Evolutionary conservation across 805 yeast species (phyloP).

Genomic region (Jamesozyma rosinii): DNA sequence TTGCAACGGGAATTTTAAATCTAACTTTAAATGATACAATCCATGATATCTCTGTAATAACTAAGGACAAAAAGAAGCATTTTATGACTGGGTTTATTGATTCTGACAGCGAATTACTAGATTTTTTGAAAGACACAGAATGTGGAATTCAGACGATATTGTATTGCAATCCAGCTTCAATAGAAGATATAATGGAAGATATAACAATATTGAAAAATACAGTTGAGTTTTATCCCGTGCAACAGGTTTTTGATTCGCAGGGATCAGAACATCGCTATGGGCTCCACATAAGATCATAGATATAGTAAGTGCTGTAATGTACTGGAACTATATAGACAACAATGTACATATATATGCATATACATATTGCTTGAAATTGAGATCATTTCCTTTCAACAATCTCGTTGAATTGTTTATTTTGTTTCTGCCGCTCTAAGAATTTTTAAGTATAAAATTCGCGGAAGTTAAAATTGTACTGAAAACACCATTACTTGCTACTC

Average conservation of each 20-base stretch:
- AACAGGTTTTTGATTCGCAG: slow-evolving; percentile 18
- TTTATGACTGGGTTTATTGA: slow-evolving; percentile 19
- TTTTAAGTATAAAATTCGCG: too few relatives aligned
- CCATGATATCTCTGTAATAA: neutral
- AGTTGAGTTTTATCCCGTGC: slow-evolving; percentile 22
- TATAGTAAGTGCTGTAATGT: too few relatives aligned
- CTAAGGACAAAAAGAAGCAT: slow-evolving; percentile 2
- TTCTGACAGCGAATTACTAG: slow-evolving; percentile 6
- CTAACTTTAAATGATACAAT: neutral
- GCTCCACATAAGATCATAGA: slow-evolving; percentile 8
- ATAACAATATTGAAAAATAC: neutral
- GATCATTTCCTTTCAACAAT: too few relatives aligned
- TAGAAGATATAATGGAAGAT: neutral
- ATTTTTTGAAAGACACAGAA: neutral
- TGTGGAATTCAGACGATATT: slow-evolving; percentile 12
- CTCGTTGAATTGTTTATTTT: too few relatives aligned
- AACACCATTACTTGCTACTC: too few relatives aligned
- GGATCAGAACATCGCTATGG: slow-evolving; percentile 17
- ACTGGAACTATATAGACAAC: too few relatives aligned
- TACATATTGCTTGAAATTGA: too few relatives aligned
- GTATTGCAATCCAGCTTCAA: slow-evolving; percentile 10
- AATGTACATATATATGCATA: too few relatives aligned
- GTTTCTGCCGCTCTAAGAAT: too few relatives aligned
- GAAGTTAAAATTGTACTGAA: too few relatives aligned
- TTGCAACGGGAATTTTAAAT: neutral